phyloP scores from a whole-genome alignment of 106 monocot genomes.

The Chionographis japonica region DNA sequence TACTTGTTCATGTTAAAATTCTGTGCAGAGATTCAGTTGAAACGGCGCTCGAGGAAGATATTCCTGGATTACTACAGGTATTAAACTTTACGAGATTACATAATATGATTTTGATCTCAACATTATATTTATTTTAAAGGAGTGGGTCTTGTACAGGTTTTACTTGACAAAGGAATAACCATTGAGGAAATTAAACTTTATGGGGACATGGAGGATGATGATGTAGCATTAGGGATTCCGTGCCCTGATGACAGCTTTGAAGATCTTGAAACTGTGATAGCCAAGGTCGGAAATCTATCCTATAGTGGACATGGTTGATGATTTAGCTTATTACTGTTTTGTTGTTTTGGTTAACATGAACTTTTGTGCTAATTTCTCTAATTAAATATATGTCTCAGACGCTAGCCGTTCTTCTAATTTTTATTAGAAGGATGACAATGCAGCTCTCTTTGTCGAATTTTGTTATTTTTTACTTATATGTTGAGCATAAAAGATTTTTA shows the following conservation, averaged over 20 bases:
- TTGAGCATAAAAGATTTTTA: no score
- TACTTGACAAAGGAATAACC: slow-evolving; percentile 73
- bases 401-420: no score
- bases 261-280: slow-evolving; percentile 71
- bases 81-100: background rate
- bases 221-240: slow-evolving; percentile 26
- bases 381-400: no score
- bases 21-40: slow-evolving; percentile 79
- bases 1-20: background rate
- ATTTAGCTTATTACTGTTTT: background rate
- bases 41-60: slow-evolving; percentile 93
- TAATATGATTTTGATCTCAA: slow-evolving; percentile 5
- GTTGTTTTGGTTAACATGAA: background rate
- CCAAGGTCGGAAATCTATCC: slow-evolving; percentile 41
- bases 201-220: slow-evolving; percentile 51
- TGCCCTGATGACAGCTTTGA: slow-evolving; percentile 55
- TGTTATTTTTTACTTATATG: no score
- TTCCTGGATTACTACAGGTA: slow-evolving; percentile 91
- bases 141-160: slow-evolving; percentile 40
- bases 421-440: no score
- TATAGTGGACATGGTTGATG: background rate
- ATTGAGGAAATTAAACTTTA: slow-evolving; percentile 91
- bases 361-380: background rate
- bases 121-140: background rate
- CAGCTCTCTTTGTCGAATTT: no score